phyloP scores from a whole-genome alignment of 257 asterid genomes.

The Nicotiana undulata region DNA sequence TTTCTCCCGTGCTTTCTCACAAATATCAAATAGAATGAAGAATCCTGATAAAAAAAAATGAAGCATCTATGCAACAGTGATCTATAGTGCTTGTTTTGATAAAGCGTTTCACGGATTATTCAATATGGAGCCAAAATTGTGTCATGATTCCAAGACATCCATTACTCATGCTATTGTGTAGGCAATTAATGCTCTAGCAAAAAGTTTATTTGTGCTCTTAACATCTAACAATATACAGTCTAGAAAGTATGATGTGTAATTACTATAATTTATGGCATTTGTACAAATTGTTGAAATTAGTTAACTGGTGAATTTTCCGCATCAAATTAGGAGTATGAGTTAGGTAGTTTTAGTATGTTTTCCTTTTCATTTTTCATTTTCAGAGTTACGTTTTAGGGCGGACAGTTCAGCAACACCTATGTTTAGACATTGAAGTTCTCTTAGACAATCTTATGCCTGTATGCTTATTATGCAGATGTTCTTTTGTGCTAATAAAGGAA shows the following conservation, averaged over 20 bases:
- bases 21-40: too few relatives aligned
- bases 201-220: too few relatives aligned
- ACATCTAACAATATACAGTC: not conserved
- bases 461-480: conserved; percentile 53
- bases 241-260: not conserved
- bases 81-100: too few relatives aligned
- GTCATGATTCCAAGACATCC: too few relatives aligned
- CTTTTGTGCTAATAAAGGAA: conserved; percentile 62
- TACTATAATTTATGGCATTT: not conserved
- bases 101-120: too few relatives aligned
- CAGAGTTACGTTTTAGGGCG: not conserved
- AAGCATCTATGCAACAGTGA: too few relatives aligned
- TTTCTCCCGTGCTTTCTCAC: too few relatives aligned
- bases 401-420: not conserved
- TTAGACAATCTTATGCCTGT: conserved; percentile 11
- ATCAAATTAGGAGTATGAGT: not conserved
- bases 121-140: too few relatives aligned
- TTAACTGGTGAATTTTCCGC: not conserved
- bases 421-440: not conserved
- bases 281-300: not conserved
- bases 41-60: too few relatives aligned
- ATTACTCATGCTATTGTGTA: too few relatives aligned
- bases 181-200: too few relatives aligned
- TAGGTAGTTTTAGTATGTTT: too few relatives aligned
- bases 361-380: not conserved